Conservation (phyloP, 495 filamentous ascomycete genomes). For the Thozetella sp. region DNA sequence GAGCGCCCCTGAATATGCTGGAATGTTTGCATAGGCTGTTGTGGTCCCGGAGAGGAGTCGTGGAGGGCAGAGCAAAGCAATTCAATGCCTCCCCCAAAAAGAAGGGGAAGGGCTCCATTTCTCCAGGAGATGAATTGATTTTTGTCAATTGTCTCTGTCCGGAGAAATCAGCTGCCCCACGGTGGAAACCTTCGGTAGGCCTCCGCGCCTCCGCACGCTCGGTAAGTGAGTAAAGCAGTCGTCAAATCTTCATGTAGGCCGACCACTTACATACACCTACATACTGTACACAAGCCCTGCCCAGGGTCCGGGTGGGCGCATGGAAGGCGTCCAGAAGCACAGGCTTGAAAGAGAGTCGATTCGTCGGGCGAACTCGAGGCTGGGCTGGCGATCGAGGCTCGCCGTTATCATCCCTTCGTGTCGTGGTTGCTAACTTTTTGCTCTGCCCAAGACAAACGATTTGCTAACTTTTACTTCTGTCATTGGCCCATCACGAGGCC, state of each 20-base stretch:
- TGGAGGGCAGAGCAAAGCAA: too few relatives aligned
- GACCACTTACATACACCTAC: not conserved
- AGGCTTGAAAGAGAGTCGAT: not conserved
- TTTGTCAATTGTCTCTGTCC: too few relatives aligned
- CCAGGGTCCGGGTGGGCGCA: conserved; percentile 1
- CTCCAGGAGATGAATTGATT: too few relatives aligned
- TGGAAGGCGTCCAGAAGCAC: conserved; percentile 12
- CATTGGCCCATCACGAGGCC: conserved; percentile 6
- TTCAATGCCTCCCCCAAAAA: too few relatives aligned
- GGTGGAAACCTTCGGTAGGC: too few relatives aligned
- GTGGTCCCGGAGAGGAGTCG: too few relatives aligned
- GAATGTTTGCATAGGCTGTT: too few relatives aligned
- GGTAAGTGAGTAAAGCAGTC: too few relatives aligned
- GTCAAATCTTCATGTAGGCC: not conserved
- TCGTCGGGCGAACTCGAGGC: not conserved
- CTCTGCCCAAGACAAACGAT: conserved; percentile 21
- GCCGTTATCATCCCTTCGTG: conserved; percentile 2
- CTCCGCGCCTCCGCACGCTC: too few relatives aligned
- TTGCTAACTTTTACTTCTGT: conserved; percentile 23
- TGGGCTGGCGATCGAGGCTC: not conserved
- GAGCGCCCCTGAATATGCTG: too few relatives aligned
- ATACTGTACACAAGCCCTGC: not conserved
- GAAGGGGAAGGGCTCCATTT: too few relatives aligned
- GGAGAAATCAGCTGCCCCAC: too few relatives aligned
- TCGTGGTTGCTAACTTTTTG: conserved; percentile 24